Evolutionary conservation across 257 asterid genomes (phyloP).

Genomic region (Nicotiana undulata): DNA sequence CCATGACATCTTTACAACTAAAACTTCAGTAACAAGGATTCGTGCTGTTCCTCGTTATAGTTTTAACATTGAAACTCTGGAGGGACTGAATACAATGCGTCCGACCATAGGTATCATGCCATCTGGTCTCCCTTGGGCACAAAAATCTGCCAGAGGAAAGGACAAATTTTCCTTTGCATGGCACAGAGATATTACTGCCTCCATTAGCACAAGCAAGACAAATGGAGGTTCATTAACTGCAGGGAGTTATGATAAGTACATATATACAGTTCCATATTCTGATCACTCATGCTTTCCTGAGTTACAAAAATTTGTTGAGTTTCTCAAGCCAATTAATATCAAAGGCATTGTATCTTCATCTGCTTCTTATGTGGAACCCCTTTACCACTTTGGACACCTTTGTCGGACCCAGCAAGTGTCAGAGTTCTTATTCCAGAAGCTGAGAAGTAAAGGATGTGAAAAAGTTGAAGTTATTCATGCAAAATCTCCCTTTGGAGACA

Average conservation of each 20-base stretch:
- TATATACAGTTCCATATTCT: constrained; percentile 69
- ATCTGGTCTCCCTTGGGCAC: constrained; percentile 83
- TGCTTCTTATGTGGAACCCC: constrained; percentile 46
- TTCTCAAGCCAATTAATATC: constrained; percentile 53
- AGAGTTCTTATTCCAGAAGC: constrained; percentile 34
- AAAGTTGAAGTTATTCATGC: constrained; percentile 18
- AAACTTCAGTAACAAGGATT: constrained; percentile 72
- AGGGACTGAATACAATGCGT: constrained; percentile 40
- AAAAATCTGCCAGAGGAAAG: constrained; percentile 15
- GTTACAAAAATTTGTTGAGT: constrained; percentile 64
- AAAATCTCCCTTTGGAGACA: constrained; percentile 18
- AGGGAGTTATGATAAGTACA: constrained; percentile 29
- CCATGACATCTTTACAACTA: constrained; percentile 55
- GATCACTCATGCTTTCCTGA: constrained; percentile 83
- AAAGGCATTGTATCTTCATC: constrained; percentile 66
- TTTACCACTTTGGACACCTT: constrained; percentile 46
- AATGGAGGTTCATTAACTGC: constrained; percentile 16
- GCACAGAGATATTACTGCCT: background rate
- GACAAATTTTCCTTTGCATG: constrained; percentile 8
- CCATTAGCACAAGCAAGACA: constrained; percentile 17
- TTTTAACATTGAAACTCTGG: constrained; percentile 64
- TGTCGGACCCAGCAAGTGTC: constrained; percentile 50
- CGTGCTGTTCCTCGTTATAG: constrained; percentile 91
- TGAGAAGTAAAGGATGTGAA: constrained; percentile 20
- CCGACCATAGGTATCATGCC: constrained; percentile 90